phyloP scores from a whole-genome alignment of 495 filamentous ascomycete genomes.

The Talaromyces wortmannii region DNA sequence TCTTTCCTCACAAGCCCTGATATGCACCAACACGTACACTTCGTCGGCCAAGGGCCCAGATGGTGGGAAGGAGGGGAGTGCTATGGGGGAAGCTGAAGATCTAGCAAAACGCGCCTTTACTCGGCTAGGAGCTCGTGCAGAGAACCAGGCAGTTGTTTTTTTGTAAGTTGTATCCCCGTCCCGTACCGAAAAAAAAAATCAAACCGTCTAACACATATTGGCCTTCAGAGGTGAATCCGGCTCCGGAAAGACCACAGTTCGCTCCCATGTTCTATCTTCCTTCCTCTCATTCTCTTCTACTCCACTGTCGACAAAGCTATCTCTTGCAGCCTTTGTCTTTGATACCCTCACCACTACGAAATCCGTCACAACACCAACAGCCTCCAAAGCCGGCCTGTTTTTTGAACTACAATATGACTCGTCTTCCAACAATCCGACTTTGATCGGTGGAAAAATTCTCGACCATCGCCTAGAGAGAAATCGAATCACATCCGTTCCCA shows the following conservation, averaged over 20 bases:
- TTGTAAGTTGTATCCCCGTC: slow-evolving; percentile 52
- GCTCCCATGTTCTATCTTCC: slow-evolving; percentile 77
- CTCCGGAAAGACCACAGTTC: slow-evolving; percentile 89
- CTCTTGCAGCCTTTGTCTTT: slow-evolving; percentile 88
- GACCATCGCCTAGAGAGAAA: slow-evolving; percentile 90
- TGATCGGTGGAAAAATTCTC: slow-evolving; percentile 90
- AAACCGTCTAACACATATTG: no score
- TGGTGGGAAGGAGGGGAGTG: slow-evolving; percentile 79
- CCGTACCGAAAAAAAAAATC: no score
- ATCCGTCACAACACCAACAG: slow-evolving; percentile 87
- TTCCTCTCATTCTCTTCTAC: slow-evolving; percentile 84
- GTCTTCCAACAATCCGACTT: slow-evolving; percentile 65
- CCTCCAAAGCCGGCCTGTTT: slow-evolving; percentile 91
- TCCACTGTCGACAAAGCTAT: slow-evolving; percentile 85
- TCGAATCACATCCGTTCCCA: slow-evolving; percentile 82
- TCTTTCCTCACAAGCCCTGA: slow-evolving; percentile 83
- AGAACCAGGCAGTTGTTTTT: slow-evolving; percentile 90
- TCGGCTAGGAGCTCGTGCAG: slow-evolving; percentile 77
- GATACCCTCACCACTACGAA: slow-evolving; percentile 98
- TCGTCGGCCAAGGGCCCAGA: slow-evolving; percentile 80
- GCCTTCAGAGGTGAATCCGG: slow-evolving; percentile 78
- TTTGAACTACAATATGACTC: slow-evolving; percentile 96
- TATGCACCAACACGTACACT: slow-evolving; percentile 89
- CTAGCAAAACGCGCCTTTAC: slow-evolving; percentile 78
- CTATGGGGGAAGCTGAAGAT: slow-evolving; percentile 81